Base-by-base conservation (phyloP, 345 rosid genomes). In the Eutrema yunnanense region DNA sequence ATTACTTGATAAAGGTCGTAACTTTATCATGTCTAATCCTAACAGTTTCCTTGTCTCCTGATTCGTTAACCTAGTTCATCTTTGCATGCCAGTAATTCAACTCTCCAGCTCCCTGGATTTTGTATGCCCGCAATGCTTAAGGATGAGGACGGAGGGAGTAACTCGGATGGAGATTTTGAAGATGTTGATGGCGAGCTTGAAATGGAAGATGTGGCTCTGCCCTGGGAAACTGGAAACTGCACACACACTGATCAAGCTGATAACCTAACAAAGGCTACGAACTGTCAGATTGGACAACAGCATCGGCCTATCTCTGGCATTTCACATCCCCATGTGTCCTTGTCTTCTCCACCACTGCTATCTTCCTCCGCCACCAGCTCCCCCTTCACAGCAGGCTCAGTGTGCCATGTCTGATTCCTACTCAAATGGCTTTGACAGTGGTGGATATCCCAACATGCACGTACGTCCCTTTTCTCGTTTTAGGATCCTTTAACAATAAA, bases 151-250 rank as follows among this genome's bases (percentile, higher is more conserved):
- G 97, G 76, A 69, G 97, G 84, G 34, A 91, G 94, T 69, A 98
- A 92, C 84, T 95, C 98, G 59, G 99, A 92, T 84, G 99, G 81
- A 51, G 94, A 89, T 74, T 92, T 95, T 68, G 99, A 95, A 78
- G 98, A 95, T 65, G 96, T 95, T 72, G 99, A 95, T 75, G 98
- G 96, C 33, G 99, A 95, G 79, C 98, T 95, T 72, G 98, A 95
- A 82, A 95, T 95, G 99, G 99, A 95, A 84, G 99, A 95, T 73
- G 93, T 92, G 81, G 88, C 97, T 71, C 99, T 98, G 30, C 76
- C 90, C 22, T 83, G 85, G 77, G 92, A 88, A 71, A 79, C 65
- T 73, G 92, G 87, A 75, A 82, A 63, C 82, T 77, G 67, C 29
- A 33, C 61, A 65, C 63, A 41, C 56, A 33, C 62, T 34, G 54